Conservation (phyloP, 2,329 filamentous ascomycete genomes). For the Ilyonectria destructans region DNA sequence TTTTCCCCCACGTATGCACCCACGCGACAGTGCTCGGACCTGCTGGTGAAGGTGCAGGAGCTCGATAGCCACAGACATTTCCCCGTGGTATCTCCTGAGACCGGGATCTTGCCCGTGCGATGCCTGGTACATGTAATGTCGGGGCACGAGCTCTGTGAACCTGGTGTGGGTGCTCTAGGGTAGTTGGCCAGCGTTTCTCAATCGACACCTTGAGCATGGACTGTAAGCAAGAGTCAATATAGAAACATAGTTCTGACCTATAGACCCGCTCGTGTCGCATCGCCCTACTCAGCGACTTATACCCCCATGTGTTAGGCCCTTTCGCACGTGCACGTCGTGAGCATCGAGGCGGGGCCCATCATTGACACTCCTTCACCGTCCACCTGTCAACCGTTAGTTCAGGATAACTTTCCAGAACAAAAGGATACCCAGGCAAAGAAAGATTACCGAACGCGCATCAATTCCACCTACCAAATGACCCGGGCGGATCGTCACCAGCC, state of each 20-base stretch:
- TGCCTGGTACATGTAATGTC: not conserved
- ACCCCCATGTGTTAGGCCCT: not conserved
- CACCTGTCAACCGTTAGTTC: constrained; percentile 5
- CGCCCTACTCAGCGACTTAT: not conserved
- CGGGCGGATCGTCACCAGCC: not conserved
- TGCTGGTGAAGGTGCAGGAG: not conserved
- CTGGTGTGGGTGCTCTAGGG: constrained; percentile 8
- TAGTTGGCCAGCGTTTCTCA: constrained; percentile 11
- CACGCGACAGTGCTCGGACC: constrained; percentile 19
- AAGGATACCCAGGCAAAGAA: not conserved
- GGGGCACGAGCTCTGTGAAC: constrained; percentile 16
- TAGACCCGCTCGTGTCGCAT: constrained; percentile 7
- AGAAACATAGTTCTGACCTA: not conserved
- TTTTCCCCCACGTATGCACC: constrained; percentile 6
- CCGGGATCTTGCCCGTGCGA: constrained; percentile 19
- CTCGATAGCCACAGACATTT: constrained; percentile 5
- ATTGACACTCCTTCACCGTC: not conserved
- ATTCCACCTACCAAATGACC: not conserved
- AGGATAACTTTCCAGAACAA: not conserved
- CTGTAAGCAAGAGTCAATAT: not conserved
- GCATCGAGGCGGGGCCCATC: not conserved
- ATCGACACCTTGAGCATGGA: not conserved
- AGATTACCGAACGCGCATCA: not conserved
- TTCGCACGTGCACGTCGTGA: constrained; percentile 1
- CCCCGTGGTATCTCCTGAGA: constrained; percentile 11